Percentiles rank a stretch among this genome's conserved stretches.
Evolutionary conservation across 345 rosid species (phyloP).

Genomic region (Punica granatum): DNA sequence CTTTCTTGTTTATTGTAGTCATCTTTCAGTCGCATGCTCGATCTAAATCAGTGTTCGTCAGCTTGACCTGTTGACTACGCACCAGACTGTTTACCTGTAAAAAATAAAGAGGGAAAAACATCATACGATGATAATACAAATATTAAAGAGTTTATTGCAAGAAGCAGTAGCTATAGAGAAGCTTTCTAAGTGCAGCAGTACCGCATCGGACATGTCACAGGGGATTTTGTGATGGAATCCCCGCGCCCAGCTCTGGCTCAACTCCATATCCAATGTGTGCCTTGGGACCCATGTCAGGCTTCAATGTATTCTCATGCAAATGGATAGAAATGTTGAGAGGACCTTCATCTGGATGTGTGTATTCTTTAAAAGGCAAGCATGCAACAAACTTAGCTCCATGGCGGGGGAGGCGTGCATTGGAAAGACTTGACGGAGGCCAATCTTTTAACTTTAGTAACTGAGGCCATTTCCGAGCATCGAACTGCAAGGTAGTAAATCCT

Average conservation of each 20-base stretch:
- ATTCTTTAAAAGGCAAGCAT: too few species aligned
- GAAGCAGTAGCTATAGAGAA: too few species aligned
- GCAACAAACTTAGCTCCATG: constrained; percentile 38
- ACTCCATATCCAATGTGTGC: constrained; percentile 46
- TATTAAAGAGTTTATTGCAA: too few species aligned
- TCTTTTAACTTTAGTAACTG: constrained; percentile 43
- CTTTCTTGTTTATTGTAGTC: constrained; percentile 21
- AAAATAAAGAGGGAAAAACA: too few species aligned
- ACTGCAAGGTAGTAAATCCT: constrained; percentile 22
- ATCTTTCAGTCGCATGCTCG: constrained; percentile 13
- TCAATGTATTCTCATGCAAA: constrained; percentile 24
- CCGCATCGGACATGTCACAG: constrained; percentile 58
- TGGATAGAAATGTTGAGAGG: too few species aligned
- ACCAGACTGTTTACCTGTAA: constrained; percentile 56
- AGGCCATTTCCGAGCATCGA: constrained; percentile 22
- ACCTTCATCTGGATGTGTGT: too few species aligned
- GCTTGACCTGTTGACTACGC: constrained; percentile 30
- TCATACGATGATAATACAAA: too few species aligned
- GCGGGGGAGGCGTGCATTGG: constrained; percentile 37
- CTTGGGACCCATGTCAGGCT: constrained; percentile 61
- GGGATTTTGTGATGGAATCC: constrained; percentile 57
- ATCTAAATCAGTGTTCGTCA: background rate
- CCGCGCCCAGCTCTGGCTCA: constrained; percentile 50
- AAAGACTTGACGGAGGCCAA: constrained; percentile 41
- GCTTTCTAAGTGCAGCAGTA: too few species aligned